Conservation (phyloP, 106 monocot genomes). For the Cymbidium sinense region DNA sequence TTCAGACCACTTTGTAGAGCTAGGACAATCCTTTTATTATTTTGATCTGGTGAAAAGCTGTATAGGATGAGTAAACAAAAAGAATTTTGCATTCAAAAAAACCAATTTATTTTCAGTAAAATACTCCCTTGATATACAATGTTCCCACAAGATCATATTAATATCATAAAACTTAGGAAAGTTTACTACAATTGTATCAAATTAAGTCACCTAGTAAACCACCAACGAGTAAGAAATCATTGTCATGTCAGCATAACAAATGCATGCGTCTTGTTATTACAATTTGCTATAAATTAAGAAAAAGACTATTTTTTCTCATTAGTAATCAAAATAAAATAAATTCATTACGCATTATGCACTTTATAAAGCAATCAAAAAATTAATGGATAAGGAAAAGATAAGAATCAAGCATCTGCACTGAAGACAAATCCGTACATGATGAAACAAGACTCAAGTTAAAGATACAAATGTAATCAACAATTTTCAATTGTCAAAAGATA, state of each 20-base stretch:
- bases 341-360: neutral
- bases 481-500: neutral
- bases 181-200: neutral
- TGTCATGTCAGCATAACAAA: neutral
- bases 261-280: neutral
- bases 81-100: neutral
- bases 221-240: neutral
- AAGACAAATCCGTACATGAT: neutral
- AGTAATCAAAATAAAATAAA: neutral
- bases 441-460: neutral
- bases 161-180: neutral
- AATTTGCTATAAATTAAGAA: neutral
- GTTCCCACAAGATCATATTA: neutral
- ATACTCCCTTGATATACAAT: neutral
- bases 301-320: neutral
- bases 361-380: neutral
- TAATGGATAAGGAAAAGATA: neutral
- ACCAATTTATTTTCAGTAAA: neutral
- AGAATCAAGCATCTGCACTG: neutral
- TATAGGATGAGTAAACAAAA: slow-evolving; percentile 1
- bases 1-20: slow-evolving; percentile 97
- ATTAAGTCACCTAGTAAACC: neutral
- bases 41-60: slow-evolving; percentile 59
- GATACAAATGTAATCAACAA: neutral
- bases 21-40: slow-evolving; percentile 91